phyloP scores from a whole-genome alignment of 2,329 filamentous ascomycete species.

The Metarhizium album region DNA sequence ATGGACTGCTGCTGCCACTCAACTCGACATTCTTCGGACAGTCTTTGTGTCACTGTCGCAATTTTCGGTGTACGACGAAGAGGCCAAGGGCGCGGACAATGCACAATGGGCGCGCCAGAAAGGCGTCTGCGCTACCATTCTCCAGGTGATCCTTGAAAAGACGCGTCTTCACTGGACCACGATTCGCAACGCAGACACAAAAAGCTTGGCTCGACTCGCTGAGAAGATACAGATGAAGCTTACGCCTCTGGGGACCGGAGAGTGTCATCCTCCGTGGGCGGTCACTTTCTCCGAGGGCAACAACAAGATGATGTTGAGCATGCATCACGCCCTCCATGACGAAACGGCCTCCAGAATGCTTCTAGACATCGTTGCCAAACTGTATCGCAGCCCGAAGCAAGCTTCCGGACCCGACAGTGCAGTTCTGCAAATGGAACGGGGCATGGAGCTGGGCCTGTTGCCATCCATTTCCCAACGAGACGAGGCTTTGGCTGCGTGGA shows the following conservation, averaged over 20 bases:
- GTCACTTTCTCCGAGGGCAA: constrained; percentile 21
- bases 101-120: constrained; percentile 9
- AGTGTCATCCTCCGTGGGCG: constrained; percentile 21
- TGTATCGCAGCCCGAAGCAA: constrained; percentile 3
- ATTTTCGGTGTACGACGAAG: constrained; percentile 4
- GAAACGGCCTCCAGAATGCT: constrained; percentile 45
- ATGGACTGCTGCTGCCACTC: constrained; percentile 16
- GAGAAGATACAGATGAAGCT: constrained; percentile 7
- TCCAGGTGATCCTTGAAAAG: constrained; percentile 10
- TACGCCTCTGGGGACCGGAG: constrained; percentile 3
- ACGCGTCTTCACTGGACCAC: constrained; percentile 8
- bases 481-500: constrained; percentile 11
- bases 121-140: constrained; percentile 9
- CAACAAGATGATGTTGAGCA: constrained; percentile 23
- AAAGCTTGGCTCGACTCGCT: constrained; percentile 2
- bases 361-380: constrained; percentile 24
- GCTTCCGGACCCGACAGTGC: neutral
- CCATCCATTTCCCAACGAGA: constrained; percentile 10
- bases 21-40: constrained; percentile 24
- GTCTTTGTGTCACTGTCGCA: constrained; percentile 21
- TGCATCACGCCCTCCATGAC: constrained; percentile 55
- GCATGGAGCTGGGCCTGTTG: constrained; percentile 14
- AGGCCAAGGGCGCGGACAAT: neutral
- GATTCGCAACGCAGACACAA: constrained; percentile 2
- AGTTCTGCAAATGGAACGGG: constrained; percentile 8